These are phyloP conservation scores for Kwoniella sp. DNA, from an alignment of 768 basidiomycete species.

Conservation along the genomic window DNA sequence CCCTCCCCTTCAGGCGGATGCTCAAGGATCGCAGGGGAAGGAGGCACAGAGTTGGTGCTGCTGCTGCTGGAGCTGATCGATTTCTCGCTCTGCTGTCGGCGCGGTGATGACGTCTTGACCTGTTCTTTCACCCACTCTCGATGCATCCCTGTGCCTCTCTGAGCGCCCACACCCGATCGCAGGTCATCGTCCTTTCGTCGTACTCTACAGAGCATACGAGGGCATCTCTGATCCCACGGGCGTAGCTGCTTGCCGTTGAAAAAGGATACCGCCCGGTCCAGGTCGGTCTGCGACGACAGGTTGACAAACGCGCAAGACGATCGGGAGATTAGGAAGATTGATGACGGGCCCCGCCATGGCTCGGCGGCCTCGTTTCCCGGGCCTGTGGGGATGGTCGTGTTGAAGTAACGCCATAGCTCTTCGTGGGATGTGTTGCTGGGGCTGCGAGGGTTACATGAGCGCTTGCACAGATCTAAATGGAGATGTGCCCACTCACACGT, in stretches of 20 bases:
- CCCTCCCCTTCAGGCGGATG: constrained; percentile 51
- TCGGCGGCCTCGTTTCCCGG: constrained; percentile 20
- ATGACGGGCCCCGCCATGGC: constrained; percentile 66
- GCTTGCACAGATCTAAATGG: too few species aligned
- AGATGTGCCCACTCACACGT: constrained; percentile 63
- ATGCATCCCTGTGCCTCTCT: constrained; percentile 84
- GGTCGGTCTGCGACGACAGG: constrained; percentile 67
- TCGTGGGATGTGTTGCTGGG: constrained; percentile 73
- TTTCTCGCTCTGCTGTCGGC: constrained; percentile 25
- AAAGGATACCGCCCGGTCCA: constrained; percentile 68
- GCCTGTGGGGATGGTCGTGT: constrained; percentile 51
- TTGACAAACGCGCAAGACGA: constrained; percentile 95
- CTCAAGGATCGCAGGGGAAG: constrained; percentile 33
- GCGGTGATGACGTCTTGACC: constrained; percentile 11
- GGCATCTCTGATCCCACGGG: constrained; percentile 71
- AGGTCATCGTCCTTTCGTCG: constrained; percentile 80
- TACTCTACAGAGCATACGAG: constrained; percentile 78
- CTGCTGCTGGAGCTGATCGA: constrained; percentile 13
- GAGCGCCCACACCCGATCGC: constrained; percentile 85
- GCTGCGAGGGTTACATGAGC: too few species aligned
- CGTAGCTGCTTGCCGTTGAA: constrained; percentile 76
- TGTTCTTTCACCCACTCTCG: constrained; percentile 73
- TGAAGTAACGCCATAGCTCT: constrained; percentile 86
- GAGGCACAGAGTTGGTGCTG: constrained; percentile 24
- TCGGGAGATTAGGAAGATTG: constrained; percentile 91